A percentile compares a stretch with the other conserved stretches of the same genome.
These are phyloP conservation scores for Cyclostephanos invisitatus DNA, from an alignment of 108 stramenopile species.

Conservation along the genomic window DNA sequence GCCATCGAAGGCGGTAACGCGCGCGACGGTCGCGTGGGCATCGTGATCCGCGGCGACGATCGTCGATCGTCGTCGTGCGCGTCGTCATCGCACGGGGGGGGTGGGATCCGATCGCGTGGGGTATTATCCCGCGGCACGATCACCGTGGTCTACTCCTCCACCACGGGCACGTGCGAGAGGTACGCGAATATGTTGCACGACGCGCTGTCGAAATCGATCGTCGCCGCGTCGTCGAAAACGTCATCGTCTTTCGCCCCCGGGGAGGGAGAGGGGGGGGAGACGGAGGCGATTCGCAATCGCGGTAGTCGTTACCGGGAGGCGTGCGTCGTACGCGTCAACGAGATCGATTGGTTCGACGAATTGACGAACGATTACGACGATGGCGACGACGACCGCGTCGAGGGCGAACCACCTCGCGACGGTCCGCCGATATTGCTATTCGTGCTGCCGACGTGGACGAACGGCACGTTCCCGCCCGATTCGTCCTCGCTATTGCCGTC, in stretches of 20 bases:
- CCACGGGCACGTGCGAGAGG: constrained; percentile 75
- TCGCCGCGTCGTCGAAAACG: constrained; percentile 2
- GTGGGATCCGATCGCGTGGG: neutral
- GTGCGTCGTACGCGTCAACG: constrained; percentile 53
- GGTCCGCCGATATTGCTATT: constrained; percentile 57
- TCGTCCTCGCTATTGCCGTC: constrained; percentile 51
- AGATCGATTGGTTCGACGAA: constrained; percentile 92
- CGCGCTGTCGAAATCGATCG: neutral
- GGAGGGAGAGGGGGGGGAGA: neutral
- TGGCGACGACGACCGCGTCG: constrained; percentile 27
- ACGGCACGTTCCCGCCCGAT: constrained; percentile 68
- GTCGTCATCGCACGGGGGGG: neutral
- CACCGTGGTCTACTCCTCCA: constrained; percentile 80
- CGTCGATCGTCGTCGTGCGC: neutral
- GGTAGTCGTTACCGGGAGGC: neutral
- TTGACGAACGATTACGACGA: constrained; percentile 74
- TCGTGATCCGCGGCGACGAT: no score
- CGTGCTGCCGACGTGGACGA: constrained; percentile 77
- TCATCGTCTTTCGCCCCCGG: neutral
- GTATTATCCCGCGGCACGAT: constrained; percentile 45
- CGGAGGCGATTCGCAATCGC: neutral
- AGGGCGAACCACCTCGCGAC: neutral
- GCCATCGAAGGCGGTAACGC: no score
- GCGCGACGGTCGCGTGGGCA: no score
- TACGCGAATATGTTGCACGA: constrained; percentile 50